These are phyloP conservation scores for Olyra latifolia DNA, from an alignment of 176 grass and related monocot genomes.

Conservation along the genomic window DNA sequence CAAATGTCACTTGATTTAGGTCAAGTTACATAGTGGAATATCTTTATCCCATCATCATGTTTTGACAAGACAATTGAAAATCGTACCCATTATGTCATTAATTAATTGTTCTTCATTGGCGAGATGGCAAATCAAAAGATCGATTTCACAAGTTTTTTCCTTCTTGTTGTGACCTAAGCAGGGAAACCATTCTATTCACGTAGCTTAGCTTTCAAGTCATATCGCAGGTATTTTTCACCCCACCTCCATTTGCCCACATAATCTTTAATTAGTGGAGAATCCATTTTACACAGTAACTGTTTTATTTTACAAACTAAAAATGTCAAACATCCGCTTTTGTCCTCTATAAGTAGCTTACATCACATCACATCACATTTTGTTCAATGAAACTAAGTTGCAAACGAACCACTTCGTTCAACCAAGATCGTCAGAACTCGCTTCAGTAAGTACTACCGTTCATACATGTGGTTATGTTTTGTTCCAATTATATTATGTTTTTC, in stretches of 20 bases:
- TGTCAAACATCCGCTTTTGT: conserved; percentile 6
- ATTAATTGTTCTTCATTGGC: background rate
- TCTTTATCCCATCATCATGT: background rate
- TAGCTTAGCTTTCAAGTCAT: background rate
- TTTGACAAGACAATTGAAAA: conserved; percentile 32
- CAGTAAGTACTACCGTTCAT: too few relatives aligned
- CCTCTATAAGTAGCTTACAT: conserved; percentile 32
- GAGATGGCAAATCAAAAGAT: background rate
- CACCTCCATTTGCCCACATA: conserved; percentile 2
- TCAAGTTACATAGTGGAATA: background rate
- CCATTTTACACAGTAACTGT: conserved; percentile 9
- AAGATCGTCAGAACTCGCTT: background rate
- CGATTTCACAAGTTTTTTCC: background rate
- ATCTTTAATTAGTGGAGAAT: conserved; percentile 43
- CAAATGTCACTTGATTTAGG: background rate
- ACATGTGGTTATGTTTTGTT: too few relatives aligned
- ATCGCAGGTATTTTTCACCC: conserved; percentile 1
- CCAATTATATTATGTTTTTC: background rate
- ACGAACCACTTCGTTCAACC: background rate
- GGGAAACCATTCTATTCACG: background rate
- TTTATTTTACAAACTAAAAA: background rate
- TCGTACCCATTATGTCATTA: background rate
- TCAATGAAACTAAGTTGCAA: background rate
- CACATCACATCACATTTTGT: conserved; percentile 22
- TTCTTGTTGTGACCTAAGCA: background rate